Evolutionary conservation across 2,329 filamentous ascomycete species (phyloP).

Genomic region (Ceratocystis destructans): DNA sequence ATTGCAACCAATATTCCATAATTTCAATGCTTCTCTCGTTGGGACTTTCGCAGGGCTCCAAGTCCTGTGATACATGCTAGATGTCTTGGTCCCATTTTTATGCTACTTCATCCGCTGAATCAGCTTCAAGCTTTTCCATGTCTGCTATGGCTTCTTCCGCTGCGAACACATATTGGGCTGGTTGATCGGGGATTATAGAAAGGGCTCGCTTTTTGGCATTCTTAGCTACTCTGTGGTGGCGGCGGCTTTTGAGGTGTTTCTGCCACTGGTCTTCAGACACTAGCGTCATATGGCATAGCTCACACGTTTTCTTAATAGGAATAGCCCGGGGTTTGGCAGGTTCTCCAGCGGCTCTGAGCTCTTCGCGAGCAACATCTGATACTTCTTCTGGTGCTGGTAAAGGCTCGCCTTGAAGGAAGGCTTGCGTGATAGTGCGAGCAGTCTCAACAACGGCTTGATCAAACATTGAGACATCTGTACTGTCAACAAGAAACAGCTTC

Average conservation of each 20-base stretch:
- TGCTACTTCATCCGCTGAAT: neutral
- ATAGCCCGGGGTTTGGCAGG: slow-evolving; percentile 38
- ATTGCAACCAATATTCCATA: neutral
- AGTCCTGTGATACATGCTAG: neutral
- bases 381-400: slow-evolving; percentile 39
- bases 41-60: neutral
- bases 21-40: neutral
- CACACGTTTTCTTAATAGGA: slow-evolving; percentile 50
- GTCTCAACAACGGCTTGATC: slow-evolving; percentile 47
- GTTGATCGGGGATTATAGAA: slow-evolving; percentile 23
- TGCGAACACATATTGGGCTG: slow-evolving; percentile 1
- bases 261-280: slow-evolving; percentile 40
- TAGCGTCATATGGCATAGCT: slow-evolving; percentile 53
- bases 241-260: slow-evolving; percentile 28
- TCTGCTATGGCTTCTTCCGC: neutral
- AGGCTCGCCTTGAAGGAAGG: slow-evolving; percentile 46
- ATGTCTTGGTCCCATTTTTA: neutral
- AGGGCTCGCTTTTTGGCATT: slow-evolving; percentile 28
- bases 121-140: neutral
- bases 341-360: slow-evolving; percentile 33
- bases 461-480: slow-evolving; percentile 54
- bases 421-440: slow-evolving; percentile 46
- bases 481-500: slow-evolving; percentile 67
- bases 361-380: slow-evolving; percentile 36
- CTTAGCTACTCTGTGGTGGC: slow-evolving; percentile 27